Evolutionary conservation across 208 protist species (phyloP).

Genomic region (Phytomonas francai): DNA sequence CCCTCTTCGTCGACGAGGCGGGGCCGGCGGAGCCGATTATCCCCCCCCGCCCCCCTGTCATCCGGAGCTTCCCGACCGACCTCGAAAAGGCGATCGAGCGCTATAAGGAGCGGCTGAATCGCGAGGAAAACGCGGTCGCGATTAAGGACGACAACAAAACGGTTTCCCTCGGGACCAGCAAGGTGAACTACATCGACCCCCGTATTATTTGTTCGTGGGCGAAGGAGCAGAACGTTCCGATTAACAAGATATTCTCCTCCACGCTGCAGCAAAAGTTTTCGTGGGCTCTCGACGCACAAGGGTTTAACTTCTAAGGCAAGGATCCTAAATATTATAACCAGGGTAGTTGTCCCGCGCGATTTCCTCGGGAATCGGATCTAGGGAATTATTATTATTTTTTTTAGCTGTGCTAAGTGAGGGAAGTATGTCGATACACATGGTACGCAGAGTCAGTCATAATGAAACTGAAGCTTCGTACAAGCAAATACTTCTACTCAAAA

Average conservation of each 20-base stretch:
- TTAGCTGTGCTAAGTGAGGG: no score
- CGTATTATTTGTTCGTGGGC: conserved; percentile 97
- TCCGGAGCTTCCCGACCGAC: conserved; percentile 66
- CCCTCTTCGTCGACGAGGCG: conserved; percentile 34
- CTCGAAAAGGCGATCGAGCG: conserved; percentile 51
- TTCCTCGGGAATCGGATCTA: no score
- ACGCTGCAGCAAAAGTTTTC: conserved; percentile 96
- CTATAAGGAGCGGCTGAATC: conserved; percentile 71
- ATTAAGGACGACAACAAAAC: conserved; percentile 90
- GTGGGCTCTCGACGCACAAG: conserved; percentile 90
- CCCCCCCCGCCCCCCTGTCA: conserved; percentile 65
- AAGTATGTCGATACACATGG: no score
- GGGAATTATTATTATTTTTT: no score
- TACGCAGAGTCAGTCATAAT: no score
- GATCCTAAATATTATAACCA: no score
- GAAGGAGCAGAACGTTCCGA: conserved; percentile 87
- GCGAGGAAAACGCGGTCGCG: conserved; percentile 69
- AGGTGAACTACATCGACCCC: conserved; percentile 99
- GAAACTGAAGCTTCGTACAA: no score
- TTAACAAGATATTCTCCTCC: conserved; percentile 96
- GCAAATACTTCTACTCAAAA: no score
- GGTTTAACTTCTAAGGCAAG: conserved; percentile 62
- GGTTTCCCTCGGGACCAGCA: conserved; percentile 95
- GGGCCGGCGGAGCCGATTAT: conserved; percentile 20
- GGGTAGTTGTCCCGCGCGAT: no score